Conservation (phyloP, 1,139 yeast species). For the Kurtzmaniella quercitrusa region DNA sequence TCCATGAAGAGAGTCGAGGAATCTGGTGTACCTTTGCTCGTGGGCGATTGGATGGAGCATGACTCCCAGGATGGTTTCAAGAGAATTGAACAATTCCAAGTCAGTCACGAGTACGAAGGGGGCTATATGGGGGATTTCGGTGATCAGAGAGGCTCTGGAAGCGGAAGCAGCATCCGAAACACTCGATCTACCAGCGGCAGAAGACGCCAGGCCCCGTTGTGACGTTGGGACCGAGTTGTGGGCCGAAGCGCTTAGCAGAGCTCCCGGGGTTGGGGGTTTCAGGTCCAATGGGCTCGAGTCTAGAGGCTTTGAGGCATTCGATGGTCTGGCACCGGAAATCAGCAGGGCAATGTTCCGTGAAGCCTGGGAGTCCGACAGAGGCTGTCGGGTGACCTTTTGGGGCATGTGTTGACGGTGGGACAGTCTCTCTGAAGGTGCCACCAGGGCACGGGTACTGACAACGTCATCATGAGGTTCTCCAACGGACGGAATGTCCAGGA, state of each 20-base stretch:
- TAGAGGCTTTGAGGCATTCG: not conserved
- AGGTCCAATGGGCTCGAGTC: not conserved
- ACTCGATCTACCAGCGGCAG: not conserved
- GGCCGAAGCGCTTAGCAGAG: not conserved
- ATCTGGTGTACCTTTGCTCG: slow-evolving; percentile 30
- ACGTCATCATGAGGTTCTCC: not conserved
- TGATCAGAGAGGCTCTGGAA: not conserved
- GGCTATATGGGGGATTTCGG: slow-evolving; percentile 2
- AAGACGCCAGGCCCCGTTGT: not conserved
- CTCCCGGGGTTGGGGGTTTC: not conserved
- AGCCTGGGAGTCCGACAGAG: not conserved
- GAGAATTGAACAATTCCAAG: slow-evolving; percentile 23
- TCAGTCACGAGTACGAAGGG: slow-evolving; percentile 22
- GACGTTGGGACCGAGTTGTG: not conserved
- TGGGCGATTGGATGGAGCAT: slow-evolving; percentile 30
- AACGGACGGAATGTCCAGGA: not conserved
- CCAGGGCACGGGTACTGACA: not conserved
- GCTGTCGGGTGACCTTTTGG: not conserved
- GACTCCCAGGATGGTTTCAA: slow-evolving; percentile 16
- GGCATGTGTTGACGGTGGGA: not conserved
- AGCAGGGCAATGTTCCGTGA: not conserved
- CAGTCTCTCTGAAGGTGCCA: not conserved
- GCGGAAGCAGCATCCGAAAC: not conserved
- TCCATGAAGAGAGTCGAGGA: slow-evolving; percentile 28
- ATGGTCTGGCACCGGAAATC: not conserved